Evolutionary conservation across 2,329 filamentous ascomycete species (phyloP).

Genomic region (Xylaria sp.): DNA sequence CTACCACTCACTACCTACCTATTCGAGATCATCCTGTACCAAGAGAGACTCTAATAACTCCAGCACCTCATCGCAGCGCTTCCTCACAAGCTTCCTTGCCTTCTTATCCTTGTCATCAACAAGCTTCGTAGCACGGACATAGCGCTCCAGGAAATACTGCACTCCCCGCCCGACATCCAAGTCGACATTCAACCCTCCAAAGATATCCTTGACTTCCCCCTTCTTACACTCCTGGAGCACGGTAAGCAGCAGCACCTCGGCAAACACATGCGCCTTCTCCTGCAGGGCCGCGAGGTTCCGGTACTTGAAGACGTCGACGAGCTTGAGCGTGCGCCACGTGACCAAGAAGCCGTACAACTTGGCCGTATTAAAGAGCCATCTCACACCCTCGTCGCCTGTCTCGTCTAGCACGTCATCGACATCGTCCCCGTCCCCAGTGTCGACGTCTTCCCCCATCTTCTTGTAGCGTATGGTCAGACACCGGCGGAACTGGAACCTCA

Average conservation of each 20-base stretch:
- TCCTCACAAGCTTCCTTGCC: conserved; percentile 54
- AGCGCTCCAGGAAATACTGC: conserved; percentile 79
- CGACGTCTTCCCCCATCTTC: conserved; percentile 77
- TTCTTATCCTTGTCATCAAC: conserved; percentile 50
- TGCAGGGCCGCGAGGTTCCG: conserved; percentile 82
- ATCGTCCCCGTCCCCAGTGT: conserved; percentile 60
- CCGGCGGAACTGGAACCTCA: conserved; percentile 86
- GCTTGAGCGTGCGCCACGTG: conserved; percentile 50
- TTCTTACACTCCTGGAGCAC: conserved; percentile 71
- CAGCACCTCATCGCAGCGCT: conserved; percentile 52
- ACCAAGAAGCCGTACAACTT: conserved; percentile 61
- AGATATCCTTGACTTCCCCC: conserved; percentile 65
- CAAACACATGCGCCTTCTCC: conserved; percentile 75
- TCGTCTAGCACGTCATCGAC: conserved; percentile 62
- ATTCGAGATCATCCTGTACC: conserved; percentile 25
- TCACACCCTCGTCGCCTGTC: conserved; percentile 58
- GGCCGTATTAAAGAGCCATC: conserved; percentile 58
- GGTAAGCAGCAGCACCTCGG: conserved; percentile 80
- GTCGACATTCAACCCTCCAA: conserved; percentile 68
- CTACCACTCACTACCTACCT: not conserved
- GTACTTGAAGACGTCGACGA: conserved; percentile 62
- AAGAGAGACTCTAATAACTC: conserved; percentile 43
- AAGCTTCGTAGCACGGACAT: conserved; percentile 69
- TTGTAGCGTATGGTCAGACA: conserved; percentile 86
- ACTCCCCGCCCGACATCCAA: conserved; percentile 76